A percentile compares a stretch with the other conserved stretches of the same genome.
phyloP scores from a whole-genome alignment of 352 stramenopile genomes.

The Phytophthora sp. region DNA sequence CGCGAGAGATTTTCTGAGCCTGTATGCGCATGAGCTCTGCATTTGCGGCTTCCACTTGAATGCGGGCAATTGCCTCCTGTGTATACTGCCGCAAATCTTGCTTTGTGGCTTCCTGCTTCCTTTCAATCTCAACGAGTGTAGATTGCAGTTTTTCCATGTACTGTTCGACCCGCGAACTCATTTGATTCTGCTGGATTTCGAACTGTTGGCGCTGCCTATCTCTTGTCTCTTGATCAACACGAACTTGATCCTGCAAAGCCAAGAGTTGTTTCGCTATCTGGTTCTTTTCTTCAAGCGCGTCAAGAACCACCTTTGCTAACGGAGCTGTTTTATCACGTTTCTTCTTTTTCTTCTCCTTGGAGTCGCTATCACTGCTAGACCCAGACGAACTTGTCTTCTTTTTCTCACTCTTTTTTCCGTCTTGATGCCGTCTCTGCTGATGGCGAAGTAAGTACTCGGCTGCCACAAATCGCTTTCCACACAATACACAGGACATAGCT shows the following conservation, averaged over 20 bases:
- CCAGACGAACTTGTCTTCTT: conserved; percentile 25
- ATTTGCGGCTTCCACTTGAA: conserved; percentile 50
- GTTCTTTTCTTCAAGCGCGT: conserved; percentile 64
- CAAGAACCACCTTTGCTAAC: conserved; percentile 47
- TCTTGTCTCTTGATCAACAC: conserved; percentile 54
- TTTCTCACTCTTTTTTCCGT: conserved; percentile 38
- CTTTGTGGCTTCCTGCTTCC: conserved; percentile 64
- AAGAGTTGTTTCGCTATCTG: conserved; percentile 62
- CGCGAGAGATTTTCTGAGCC: conserved; percentile 36
- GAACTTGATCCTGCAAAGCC: conserved; percentile 62
- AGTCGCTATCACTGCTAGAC: conserved; percentile 25
- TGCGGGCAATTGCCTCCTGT: conserved; percentile 51
- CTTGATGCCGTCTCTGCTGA: conserved; percentile 64
- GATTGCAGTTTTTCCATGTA: conserved; percentile 72
- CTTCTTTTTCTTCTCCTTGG: conserved; percentile 40
- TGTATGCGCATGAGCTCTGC: conserved; percentile 28
- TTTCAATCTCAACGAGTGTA: conserved; percentile 67
- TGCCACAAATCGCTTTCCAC: conserved; percentile 79
- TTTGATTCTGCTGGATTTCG: conserved; percentile 57
- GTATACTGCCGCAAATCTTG: conserved; percentile 73
- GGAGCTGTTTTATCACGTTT: conserved; percentile 17
- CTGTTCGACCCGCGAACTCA: conserved; percentile 52
- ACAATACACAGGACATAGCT: conserved; percentile 69
- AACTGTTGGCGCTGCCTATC: conserved; percentile 49
- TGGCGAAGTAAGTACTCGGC: conserved; percentile 76